These are phyloP conservation scores for Trichocladium uniseriatum DNA, from an alignment of 495 filamentous ascomycete genomes.

Conservation along the genomic window DNA sequence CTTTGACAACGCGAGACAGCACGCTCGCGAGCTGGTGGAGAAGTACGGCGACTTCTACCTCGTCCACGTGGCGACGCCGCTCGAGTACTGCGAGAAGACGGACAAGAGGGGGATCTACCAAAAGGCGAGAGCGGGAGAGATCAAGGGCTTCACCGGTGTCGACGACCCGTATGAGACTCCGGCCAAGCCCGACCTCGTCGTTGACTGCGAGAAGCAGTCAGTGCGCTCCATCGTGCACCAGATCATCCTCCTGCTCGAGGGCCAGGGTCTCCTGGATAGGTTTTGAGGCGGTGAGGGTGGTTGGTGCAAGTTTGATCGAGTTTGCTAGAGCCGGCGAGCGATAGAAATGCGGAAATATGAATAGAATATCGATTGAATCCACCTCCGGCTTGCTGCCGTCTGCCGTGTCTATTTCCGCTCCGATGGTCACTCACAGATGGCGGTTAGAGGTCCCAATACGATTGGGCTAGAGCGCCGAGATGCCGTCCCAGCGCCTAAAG, in stretches of 20 bases:
- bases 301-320: neutral
- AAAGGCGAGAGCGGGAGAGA: conserved; percentile 77
- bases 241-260: conserved; percentile 89
- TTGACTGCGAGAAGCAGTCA: conserved; percentile 74
- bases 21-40: conserved; percentile 74
- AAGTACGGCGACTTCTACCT: conserved; percentile 88
- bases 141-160: conserved; percentile 97
- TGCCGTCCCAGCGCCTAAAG: conserved; percentile 1
- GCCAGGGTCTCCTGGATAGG: conserved; percentile 68
- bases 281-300: conserved; percentile 20
- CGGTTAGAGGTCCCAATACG: neutral
- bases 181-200: conserved; percentile 68
- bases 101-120: conserved; percentile 89
- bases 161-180: conserved; percentile 95
- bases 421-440: neutral
- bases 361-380: neutral
- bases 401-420: conserved; percentile 1
- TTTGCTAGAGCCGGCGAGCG: conserved; percentile 1
- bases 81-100: conserved; percentile 88
- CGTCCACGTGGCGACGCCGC: conserved; percentile 85
- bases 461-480: neutral
- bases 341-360: neutral
- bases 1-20: conserved; percentile 64
- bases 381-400: neutral
- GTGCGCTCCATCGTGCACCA: conserved; percentile 93